Percentiles rank a stretch among this genome's conserved stretches.
Evolutionary conservation across 441 rosid genomes (phyloP).

Genomic region (Gossypium schwendimanii): DNA sequence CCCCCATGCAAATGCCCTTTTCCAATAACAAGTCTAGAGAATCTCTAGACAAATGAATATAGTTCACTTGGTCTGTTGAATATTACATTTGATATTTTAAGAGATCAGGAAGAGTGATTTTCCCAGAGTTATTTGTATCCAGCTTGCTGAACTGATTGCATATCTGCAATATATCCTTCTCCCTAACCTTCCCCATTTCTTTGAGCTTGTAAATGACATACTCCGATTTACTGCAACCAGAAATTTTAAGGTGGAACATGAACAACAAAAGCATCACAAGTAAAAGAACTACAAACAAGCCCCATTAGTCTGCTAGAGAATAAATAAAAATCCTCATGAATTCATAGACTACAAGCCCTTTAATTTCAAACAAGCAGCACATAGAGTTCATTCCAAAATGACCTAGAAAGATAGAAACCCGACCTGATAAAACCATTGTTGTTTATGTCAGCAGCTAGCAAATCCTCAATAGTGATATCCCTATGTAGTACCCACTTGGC

Average conservation of each 20-base stretch:
- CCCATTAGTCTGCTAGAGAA: background rate
- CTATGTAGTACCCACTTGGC: constrained; percentile 66
- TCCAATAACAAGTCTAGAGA: background rate
- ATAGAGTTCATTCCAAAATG: background rate
- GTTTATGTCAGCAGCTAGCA: constrained; percentile 66
- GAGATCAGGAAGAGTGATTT: constrained; percentile 73
- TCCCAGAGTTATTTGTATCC: constrained; percentile 71
- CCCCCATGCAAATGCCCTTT: background rate
- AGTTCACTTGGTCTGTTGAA: background rate
- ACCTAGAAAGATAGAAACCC: background rate
- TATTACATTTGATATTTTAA: constrained; percentile 31
- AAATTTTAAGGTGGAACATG: background rate
- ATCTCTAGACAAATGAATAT: constrained; percentile 3
- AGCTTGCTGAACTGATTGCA: constrained; percentile 67
- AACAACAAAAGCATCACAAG: background rate
- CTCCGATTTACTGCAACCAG: constrained; percentile 69
- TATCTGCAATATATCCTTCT: constrained; percentile 64
- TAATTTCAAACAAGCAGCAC: background rate
- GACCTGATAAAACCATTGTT: constrained; percentile 79
- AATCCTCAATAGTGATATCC: constrained; percentile 70
- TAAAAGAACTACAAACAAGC: background rate
- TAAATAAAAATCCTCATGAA: background rate
- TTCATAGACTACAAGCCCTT: background rate
- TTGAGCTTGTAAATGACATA: constrained; percentile 83
- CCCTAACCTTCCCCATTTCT: constrained; percentile 78